Conservation (phyloP, 2,329 filamentous ascomycete genomes). For the Aspergillus novoparasiticus region DNA sequence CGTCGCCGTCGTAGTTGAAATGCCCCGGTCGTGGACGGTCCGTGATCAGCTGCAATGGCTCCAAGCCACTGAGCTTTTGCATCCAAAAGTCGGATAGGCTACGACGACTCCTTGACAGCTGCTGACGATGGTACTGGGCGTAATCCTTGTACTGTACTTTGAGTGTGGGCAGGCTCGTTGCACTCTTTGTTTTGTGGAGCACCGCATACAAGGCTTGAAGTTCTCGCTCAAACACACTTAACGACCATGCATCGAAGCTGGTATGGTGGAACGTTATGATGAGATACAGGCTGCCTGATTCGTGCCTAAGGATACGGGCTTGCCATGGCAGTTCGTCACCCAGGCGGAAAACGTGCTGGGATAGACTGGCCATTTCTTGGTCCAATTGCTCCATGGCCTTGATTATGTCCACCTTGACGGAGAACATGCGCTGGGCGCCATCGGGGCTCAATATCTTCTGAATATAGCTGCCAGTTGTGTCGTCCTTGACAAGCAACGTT, state of each 20-base stretch:
- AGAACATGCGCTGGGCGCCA: not conserved
- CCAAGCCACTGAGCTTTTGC: not conserved
- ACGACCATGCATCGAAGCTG: not conserved
- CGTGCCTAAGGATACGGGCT: not conserved
- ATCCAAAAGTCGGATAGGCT: not conserved
- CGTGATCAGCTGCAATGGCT: not conserved
- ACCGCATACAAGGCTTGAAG: not conserved
- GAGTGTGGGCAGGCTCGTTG: not conserved
- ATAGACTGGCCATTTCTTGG: not conserved
- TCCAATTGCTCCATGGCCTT: not conserved
- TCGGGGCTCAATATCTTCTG: not conserved
- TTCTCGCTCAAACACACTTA: not conserved
- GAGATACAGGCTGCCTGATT: not conserved
- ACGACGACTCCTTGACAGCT: not conserved
- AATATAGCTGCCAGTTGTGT: not conserved
- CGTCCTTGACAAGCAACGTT: not conserved
- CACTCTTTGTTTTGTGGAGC: not conserved
- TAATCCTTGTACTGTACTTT: not conserved
- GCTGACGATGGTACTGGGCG: not conserved
- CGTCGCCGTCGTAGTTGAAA: not conserved
- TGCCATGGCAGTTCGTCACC: not conserved
- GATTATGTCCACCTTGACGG: not conserved
- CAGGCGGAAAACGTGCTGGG: not conserved
- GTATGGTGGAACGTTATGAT: not conserved
- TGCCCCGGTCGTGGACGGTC: not conserved